phyloP scores from a whole-genome alignment of 495 filamentous ascomycete genomes.

The Daldinia childiae region DNA sequence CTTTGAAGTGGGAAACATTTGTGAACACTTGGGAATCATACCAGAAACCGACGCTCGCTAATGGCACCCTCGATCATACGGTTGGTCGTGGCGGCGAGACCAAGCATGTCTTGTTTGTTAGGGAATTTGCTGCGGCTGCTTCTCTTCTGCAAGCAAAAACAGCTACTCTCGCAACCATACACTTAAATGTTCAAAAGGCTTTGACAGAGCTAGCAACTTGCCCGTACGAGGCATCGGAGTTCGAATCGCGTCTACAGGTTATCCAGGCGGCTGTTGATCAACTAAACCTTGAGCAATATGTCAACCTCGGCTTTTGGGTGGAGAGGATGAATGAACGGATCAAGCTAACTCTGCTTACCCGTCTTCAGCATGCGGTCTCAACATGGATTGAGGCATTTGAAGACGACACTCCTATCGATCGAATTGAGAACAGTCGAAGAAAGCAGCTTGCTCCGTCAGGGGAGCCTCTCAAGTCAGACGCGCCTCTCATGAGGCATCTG shows the following conservation, averaged over 20 bases:
- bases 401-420: constrained; percentile 63
- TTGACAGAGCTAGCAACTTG: constrained; percentile 85
- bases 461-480: constrained; percentile 52
- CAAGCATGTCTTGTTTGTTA: constrained; percentile 94
- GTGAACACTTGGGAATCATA: constrained; percentile 95
- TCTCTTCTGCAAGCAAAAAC: constrained; percentile 89
- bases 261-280: constrained; percentile 94
- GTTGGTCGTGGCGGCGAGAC: constrained; percentile 74
- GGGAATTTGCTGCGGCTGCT: constrained; percentile 86
- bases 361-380: constrained; percentile 80
- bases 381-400: constrained; percentile 88
- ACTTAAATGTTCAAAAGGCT: constrained; percentile 83
- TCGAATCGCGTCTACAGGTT: constrained; percentile 79
- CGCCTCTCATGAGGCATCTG: constrained; percentile 71
- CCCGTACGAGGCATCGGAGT: constrained; percentile 76
- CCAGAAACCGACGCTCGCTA: constrained; percentile 71
- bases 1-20: constrained; percentile 95
- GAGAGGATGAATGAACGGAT: constrained; percentile 83
- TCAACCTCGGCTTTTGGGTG: constrained; percentile 91
- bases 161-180: constrained; percentile 75
- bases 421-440: constrained; percentile 49
- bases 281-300: constrained; percentile 92
- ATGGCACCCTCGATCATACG: constrained; percentile 67
- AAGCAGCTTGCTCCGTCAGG: constrained; percentile 53
- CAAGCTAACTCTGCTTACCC: constrained; percentile 75